A percentile compares a stretch with the other conserved stretches of the same genome.
Conservation (phyloP, 2,329 filamentous ascomycete species). For the Epichloe brachyelytri region DNA sequence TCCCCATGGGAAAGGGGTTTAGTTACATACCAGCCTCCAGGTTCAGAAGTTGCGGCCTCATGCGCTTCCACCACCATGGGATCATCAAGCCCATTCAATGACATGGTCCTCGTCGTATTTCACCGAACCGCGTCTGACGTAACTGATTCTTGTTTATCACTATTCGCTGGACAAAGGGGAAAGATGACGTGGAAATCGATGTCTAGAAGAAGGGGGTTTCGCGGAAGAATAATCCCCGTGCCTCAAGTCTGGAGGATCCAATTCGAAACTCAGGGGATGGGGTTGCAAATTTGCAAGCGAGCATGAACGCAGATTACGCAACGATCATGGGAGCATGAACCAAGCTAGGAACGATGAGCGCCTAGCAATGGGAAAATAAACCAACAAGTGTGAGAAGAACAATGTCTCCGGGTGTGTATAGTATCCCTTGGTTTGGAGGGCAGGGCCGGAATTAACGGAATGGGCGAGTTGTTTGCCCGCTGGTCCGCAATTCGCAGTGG, state of each 20-base stretch:
- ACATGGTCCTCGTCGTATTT: conserved; percentile 47
- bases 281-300: neutral
- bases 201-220: neutral
- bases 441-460: neutral
- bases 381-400: neutral
- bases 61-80: conserved; percentile 72
- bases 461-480: neutral
- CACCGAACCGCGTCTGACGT: neutral
- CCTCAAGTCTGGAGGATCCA: neutral
- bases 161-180: neutral
- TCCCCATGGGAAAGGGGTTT: neutral
- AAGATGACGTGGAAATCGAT: neutral
- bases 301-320: neutral
- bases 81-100: conserved; percentile 87
- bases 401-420: neutral
- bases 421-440: neutral
- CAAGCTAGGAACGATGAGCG: neutral
- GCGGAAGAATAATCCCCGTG: neutral
- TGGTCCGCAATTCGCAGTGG: neutral
- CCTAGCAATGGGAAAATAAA: neutral
- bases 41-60: conserved; percentile 64
- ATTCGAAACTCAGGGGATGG: neutral
- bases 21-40: conserved; percentile 76
- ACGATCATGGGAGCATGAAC: neutral
- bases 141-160: neutral